Base-by-base conservation (phyloP, 2,329 filamentous ascomycete genomes). In the Ophiostoma ulmi region DNA sequence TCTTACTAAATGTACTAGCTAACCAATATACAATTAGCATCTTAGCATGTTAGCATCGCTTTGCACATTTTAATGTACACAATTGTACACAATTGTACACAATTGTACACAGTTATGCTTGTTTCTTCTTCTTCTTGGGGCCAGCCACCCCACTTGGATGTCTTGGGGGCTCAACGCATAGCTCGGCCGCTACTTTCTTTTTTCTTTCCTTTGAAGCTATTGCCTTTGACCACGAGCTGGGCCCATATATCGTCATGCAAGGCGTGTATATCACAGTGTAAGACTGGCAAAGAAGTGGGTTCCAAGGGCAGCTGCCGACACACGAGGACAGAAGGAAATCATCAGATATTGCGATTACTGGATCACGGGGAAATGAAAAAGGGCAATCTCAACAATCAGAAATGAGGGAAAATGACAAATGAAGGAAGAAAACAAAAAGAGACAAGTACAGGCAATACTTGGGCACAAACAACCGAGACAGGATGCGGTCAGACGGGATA, bases 261-360 rank as follows among this genome's bases (percentile, higher is more conserved):
- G 63, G 63, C 63, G 63, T 65, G 63, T 11, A 65, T 65, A 65
- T 65, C 20, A 36, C 63, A 65, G 36, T 65, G 35, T 38, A 65
- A 26, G 52, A 58, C 14, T 36, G 20, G 61, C 26, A 36, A 38
- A 64, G 26, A 64, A 65, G 63, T 20, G 63, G 35, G 63, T 65
- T 65, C 58, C 58, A 63, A 63, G 26, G 63, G 63, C 63, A 11
- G 63, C 36, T 11, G 17, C 20, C 35, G 36, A 26, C 58, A 63
- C 58, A 63, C 26, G 58, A 63, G 58, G 26, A 14, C 58, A 17
- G 26, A 63, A 63, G n/a, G 17, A 22, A 38, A 39, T 39, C 31
- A 65, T 38, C 31, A 48, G 17, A 48, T 38, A 65, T 39, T 22
- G 17, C 10, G 7, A 39, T 58, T 58, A n/a, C 52, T 58, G n/a